A percentile compares a stretch with the other conserved stretches of the same genome.
Conservation (phyloP, 805 yeast genomes). For the Metschnikowia lachancei region DNA sequence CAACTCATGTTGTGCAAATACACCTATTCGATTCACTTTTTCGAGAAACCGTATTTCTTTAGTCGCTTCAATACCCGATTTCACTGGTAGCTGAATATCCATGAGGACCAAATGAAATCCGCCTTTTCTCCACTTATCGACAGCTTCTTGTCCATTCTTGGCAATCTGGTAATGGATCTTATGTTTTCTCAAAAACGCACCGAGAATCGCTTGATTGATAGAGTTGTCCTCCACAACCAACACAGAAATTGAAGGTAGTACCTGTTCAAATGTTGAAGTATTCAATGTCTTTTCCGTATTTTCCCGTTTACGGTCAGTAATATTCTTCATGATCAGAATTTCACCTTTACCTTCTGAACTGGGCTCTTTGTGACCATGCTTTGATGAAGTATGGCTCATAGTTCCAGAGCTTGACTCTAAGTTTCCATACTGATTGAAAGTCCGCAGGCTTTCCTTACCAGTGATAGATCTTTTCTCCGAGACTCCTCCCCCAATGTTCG, state of each 20-base stretch:
- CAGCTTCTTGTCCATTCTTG: slow-evolving; percentile 90
- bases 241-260: slow-evolving; percentile 85
- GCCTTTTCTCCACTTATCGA: slow-evolving; percentile 91
- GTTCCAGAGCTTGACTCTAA: not conserved
- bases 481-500: slow-evolving; percentile 19
- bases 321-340: not conserved
- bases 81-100: slow-evolving; percentile 96
- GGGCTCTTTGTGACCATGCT: too few species aligned
- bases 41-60: slow-evolving; percentile 87
- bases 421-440: not conserved
- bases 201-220: slow-evolving; percentile 88
- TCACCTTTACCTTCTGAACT: not conserved
- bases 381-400: not conserved
- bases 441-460: not conserved
- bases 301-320: not conserved
- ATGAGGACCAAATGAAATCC: slow-evolving; percentile 91
- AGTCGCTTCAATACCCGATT: slow-evolving; percentile 94
- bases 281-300: slow-evolving; percentile 16
- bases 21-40: slow-evolving; percentile 74
- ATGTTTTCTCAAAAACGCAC: slow-evolving; percentile 81
- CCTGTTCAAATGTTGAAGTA: slow-evolving; percentile 49
- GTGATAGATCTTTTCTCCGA: slow-evolving; percentile 1
- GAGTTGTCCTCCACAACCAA: slow-evolving; percentile 95
- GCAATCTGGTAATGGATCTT: slow-evolving; percentile 84
- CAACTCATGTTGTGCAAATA: slow-evolving; percentile 45